Evolutionary conservation across 306 rosid species (phyloP).

Genomic region (Prunus mongolica): DNA sequence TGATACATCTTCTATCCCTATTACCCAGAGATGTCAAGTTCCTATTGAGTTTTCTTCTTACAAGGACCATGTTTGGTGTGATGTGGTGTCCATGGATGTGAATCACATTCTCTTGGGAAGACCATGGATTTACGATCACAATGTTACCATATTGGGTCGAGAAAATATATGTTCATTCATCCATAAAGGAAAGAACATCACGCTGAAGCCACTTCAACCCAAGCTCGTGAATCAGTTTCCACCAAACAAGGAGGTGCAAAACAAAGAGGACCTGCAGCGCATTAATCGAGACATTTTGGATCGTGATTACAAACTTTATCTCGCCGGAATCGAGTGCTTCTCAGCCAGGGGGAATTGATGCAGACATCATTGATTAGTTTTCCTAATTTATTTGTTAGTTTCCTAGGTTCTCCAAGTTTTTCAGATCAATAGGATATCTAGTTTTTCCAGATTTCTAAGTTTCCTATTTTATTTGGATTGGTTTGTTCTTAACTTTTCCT

Average conservation of each 20-base stretch:
- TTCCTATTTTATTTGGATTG: too few species aligned
- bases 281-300: background rate
- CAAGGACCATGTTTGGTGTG: background rate
- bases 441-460: too few species aligned
- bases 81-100: background rate
- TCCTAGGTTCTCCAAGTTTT: too few species aligned
- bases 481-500: too few species aligned
- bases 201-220: background rate
- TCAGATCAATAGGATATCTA: too few species aligned
- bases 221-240: background rate
- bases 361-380: too few species aligned
- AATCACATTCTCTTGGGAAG: background rate
- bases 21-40: background rate
- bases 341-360: background rate
- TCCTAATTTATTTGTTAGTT: too few species aligned
- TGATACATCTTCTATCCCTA: background rate
- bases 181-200: background rate
- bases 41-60: background rate
- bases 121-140: background rate
- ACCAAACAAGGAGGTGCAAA: background rate
- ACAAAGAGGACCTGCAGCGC: too few species aligned
- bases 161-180: background rate
- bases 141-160: background rate
- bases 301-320: background rate
- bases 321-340: background rate